Evolutionary conservation across 75 land plant species (phyloP).

Genomic region (Adiantum capillusveneris): DNA sequence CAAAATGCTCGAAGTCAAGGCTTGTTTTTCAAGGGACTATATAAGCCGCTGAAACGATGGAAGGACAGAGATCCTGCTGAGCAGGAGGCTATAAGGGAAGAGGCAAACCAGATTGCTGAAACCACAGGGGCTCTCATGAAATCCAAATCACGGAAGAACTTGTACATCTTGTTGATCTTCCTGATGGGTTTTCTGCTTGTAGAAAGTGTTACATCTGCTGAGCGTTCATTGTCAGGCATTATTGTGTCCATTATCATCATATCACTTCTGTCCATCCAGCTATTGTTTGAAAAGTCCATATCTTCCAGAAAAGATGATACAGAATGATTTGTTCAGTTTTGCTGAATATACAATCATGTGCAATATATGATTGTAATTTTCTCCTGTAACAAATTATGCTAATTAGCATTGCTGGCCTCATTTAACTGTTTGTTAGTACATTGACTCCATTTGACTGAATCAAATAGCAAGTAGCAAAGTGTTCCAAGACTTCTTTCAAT

Average conservation of each 20-base stretch:
- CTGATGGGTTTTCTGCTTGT: constrained; percentile 39
- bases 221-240: constrained; percentile 50
- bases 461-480: too few species aligned
- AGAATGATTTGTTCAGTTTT: too few species aligned
- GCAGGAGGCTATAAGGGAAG: constrained; percentile 34
- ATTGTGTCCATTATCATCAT: constrained; percentile 46
- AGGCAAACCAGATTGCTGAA: constrained; percentile 39
- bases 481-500: too few species aligned
- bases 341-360: too few species aligned
- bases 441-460: too few species aligned
- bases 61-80: constrained; percentile 22
- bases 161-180: constrained; percentile 53
- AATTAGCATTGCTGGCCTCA: too few species aligned
- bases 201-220: constrained; percentile 29
- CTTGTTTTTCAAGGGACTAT: constrained; percentile 78
- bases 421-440: too few species aligned
- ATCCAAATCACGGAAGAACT: constrained; percentile 44
- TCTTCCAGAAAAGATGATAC: constrained; percentile 29
- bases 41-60: constrained; percentile 19
- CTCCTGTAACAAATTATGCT: too few species aligned
- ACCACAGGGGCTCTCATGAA: constrained; percentile 33
- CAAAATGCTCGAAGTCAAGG: constrained; percentile 63
- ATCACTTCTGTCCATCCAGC: constrained; percentile 44
- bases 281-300: constrained; percentile 54
- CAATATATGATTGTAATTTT: too few species aligned